Conservation (phyloP, 345 rosid genomes). For the Eucalyptus viminalis region DNA sequence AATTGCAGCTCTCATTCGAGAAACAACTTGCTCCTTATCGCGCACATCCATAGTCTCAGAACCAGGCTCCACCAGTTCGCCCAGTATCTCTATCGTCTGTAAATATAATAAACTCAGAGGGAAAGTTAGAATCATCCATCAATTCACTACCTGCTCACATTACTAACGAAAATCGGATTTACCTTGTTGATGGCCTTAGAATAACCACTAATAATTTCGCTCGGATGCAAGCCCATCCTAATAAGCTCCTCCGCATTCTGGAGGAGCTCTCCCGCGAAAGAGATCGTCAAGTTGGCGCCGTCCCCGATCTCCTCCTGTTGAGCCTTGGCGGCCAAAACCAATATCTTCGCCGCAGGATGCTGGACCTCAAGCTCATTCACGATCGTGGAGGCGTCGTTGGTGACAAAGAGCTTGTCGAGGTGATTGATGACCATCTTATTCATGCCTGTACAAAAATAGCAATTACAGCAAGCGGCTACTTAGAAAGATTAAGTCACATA, state of each 20-base stretch:
- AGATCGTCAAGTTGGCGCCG: slow-evolving; percentile 85
- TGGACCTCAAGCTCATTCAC: slow-evolving; percentile 97
- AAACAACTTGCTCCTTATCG: slow-evolving; percentile 57
- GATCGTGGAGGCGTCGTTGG: slow-evolving; percentile 93
- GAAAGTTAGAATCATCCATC: not conserved
- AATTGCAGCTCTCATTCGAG: slow-evolving; percentile 87
- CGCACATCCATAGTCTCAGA: slow-evolving; percentile 97
- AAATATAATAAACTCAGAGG: not conserved
- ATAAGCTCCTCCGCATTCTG: slow-evolving; percentile 95
- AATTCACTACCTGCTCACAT: not conserved
- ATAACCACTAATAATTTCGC: slow-evolving; percentile 96
- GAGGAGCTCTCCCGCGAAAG: slow-evolving; percentile 93
- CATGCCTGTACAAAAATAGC: slow-evolving; percentile 46
- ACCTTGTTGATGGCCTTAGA: slow-evolving; percentile 68
- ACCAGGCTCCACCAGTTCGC: slow-evolving; percentile 71
- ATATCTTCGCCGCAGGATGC: slow-evolving; percentile 91
- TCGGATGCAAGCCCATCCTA: slow-evolving; percentile 85
- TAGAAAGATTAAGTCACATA: not conserved
- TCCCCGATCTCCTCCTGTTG: slow-evolving; percentile 99
- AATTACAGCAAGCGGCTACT: not conserved
- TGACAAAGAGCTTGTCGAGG: slow-evolving; percentile 81
- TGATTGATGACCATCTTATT: slow-evolving; percentile 99
- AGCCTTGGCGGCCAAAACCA: slow-evolving; percentile 89
- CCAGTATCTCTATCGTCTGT: slow-evolving; percentile 56
- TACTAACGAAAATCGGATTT: not conserved